Evolutionary conservation across 1,139 yeast genomes (phyloP).

Genomic region (Diutina pseudorugosa): DNA sequence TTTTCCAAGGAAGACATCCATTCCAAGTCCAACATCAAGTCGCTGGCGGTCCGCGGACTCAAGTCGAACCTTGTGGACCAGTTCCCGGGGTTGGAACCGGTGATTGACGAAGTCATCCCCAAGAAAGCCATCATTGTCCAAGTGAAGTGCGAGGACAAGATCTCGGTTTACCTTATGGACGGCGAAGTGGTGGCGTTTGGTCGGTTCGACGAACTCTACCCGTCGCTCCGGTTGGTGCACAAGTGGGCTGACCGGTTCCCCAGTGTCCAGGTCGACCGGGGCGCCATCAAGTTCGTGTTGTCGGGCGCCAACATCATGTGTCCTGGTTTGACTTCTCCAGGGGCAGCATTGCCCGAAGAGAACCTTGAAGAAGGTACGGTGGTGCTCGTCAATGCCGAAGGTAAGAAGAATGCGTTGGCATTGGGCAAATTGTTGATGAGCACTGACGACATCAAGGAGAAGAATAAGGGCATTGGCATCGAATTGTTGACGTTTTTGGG

Average conservation of each 20-base stretch:
- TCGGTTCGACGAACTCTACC: constrained; percentile 75
- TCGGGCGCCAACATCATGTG: constrained; percentile 97
- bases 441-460: constrained; percentile 74
- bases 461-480: constrained; percentile 84
- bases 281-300: constrained; percentile 88
- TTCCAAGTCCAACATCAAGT: constrained; percentile 82
- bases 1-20: constrained; percentile 81
- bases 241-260: constrained; percentile 78
- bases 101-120: constrained; percentile 75
- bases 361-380: constrained; percentile 52
- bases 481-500: constrained; percentile 80
- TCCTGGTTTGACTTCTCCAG: constrained; percentile 89
- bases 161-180: constrained; percentile 66
- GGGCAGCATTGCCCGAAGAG: constrained; percentile 73
- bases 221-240: constrained; percentile 68
- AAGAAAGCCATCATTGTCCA: constrained; percentile 80
- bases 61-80: constrained; percentile 60
- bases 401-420: constrained; percentile 84
- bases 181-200: constrained; percentile 70
- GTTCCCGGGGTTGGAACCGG: constrained; percentile 61
- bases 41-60: constrained; percentile 81
- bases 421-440: constrained; percentile 81
- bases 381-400: constrained; percentile 84
- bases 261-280: constrained; percentile 82
- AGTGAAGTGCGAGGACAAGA: constrained; percentile 82